Base-by-base conservation (phyloP, 2,329 filamentous ascomycete genomes). In the Microcyclosporella mali region DNA sequence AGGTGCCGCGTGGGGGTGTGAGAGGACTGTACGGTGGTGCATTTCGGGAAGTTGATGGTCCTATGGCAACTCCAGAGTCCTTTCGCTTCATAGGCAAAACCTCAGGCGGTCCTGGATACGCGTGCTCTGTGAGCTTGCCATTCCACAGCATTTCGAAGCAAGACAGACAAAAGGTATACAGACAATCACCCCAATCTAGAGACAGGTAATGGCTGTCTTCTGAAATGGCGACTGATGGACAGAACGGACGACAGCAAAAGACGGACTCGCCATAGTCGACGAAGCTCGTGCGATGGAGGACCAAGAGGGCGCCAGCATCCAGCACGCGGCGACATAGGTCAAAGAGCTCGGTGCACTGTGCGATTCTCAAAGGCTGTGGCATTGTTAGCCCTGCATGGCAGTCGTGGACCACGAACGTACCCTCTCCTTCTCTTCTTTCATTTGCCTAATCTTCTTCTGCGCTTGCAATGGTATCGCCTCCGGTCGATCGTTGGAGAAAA, bases 131-230 rank as follows among this genome's bases (percentile, higher is more conserved):
- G 38, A 43, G 45, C 12, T 50, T 33, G 12, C 45, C 45, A 17
- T 42, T 42, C 50, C 49, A 52, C 18, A 53, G 41, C 42, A 35
- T 40, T 33, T 53, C 51, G 34, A 53, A 46, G 35, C 51, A 53
- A 27, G 27, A 18, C 29, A 53, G 37, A 33, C 51, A 53, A 40
- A 49, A 45, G 21, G 33, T 39, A 27, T 25, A 25, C 9, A 25
- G 21, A 25, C 4, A 25, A 9, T 25, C 21, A 25, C 21, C 46
- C 17, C 34, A 17, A 11, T 35, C 37, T 3, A 32, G 18, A 10
- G 10, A 15, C 14, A 44, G 29, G 30, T 45, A 39, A 12, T 41
- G 33, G n/a, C 14, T 15, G 12, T 39, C 19, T 12, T 34, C 11
- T 25, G 27, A 10, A 11, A 36, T 8, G 16, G 30, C n/a, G 16